Conservation (phyloP, 345 rosid species). For the Raphanus sativus region DNA sequence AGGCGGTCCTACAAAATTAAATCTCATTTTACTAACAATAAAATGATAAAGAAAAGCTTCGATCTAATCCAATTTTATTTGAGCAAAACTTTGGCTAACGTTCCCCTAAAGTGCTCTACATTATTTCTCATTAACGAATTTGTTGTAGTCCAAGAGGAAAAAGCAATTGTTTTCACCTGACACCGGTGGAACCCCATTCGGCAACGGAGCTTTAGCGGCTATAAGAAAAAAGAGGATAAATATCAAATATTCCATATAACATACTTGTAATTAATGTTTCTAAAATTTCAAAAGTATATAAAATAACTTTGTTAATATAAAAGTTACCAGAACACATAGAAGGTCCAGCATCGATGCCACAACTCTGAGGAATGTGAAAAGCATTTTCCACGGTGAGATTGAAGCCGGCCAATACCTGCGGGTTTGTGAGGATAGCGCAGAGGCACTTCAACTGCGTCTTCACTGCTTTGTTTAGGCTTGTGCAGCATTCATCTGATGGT, state of each 20-base stretch:
- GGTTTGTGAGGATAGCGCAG: slow-evolving; percentile 3
- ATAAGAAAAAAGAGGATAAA: neutral
- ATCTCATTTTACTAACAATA: neutral
- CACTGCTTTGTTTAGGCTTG: slow-evolving; percentile 3
- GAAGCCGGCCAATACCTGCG: neutral
- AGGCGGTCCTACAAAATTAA: slow-evolving; percentile 14
- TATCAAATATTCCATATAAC: neutral
- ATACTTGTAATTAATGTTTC: neutral
- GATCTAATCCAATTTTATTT: neutral
- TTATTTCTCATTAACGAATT: neutral
- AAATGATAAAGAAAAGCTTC: neutral
- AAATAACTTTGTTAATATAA: neutral
- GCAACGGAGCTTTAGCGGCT: neutral
- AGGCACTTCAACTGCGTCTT: slow-evolving; percentile 8
- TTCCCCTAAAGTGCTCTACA: neutral
- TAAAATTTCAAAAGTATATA: neutral
- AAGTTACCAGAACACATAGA: slow-evolving; percentile 22
- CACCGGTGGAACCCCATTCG: slow-evolving; percentile 15
- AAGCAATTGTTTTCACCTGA: slow-evolving; percentile 1
- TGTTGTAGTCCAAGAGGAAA: neutral
- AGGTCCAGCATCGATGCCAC: slow-evolving; percentile 21
- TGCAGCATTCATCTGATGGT: slow-evolving; percentile 10
- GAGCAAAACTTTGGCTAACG: neutral
- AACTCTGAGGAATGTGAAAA: slow-evolving; percentile 14
- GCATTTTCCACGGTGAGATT: slow-evolving; percentile 10